A percentile compares a stretch with the other conserved stretches of the same genome.
These are phyloP conservation scores for Chamaecyparis obtusa DNA, from an alignment of 75 land plant species.

Conservation along the genomic window DNA sequence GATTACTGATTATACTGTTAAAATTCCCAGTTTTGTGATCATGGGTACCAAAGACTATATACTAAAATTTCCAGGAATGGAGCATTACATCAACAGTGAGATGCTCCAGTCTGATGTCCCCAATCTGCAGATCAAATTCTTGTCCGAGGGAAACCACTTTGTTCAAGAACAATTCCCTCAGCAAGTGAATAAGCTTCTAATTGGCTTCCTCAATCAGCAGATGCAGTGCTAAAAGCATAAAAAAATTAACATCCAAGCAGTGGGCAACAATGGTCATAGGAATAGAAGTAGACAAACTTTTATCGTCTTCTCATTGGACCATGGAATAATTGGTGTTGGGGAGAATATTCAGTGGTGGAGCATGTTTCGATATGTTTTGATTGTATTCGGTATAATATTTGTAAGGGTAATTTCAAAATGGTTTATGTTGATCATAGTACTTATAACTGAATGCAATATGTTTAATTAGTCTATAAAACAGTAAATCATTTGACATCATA, in stretches of 20 bases:
- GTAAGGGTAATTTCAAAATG: too few relatives aligned
- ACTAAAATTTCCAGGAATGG: slow-evolving; percentile 43
- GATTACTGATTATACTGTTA: slow-evolving; percentile 19
- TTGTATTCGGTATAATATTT: too few relatives aligned
- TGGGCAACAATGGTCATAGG: not conserved
- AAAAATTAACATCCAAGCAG: not conserved
- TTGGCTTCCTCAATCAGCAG: slow-evolving; percentile 43
- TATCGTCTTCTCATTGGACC: not conserved
- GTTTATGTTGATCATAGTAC: too few relatives aligned
- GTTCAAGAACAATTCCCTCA: slow-evolving; percentile 62
- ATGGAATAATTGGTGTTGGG: not conserved
- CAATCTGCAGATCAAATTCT: slow-evolving; percentile 22
- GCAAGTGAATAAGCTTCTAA: slow-evolving; percentile 44
- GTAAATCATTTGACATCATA: too few relatives aligned
- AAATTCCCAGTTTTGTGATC: slow-evolving; percentile 35
- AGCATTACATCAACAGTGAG: slow-evolving; percentile 36
- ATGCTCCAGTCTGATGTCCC: slow-evolving; percentile 31
- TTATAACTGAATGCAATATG: too few relatives aligned
- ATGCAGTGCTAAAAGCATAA: not conserved
- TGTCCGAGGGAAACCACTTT: slow-evolving; percentile 56
- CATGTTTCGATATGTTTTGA: too few relatives aligned
- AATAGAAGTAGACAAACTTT: not conserved
- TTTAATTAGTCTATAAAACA: too few relatives aligned
- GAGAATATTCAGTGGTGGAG: too few relatives aligned
- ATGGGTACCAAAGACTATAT: slow-evolving; percentile 57